Base-by-base conservation (phyloP, 345 rosid species). In the Combretum micranthum region DNA sequence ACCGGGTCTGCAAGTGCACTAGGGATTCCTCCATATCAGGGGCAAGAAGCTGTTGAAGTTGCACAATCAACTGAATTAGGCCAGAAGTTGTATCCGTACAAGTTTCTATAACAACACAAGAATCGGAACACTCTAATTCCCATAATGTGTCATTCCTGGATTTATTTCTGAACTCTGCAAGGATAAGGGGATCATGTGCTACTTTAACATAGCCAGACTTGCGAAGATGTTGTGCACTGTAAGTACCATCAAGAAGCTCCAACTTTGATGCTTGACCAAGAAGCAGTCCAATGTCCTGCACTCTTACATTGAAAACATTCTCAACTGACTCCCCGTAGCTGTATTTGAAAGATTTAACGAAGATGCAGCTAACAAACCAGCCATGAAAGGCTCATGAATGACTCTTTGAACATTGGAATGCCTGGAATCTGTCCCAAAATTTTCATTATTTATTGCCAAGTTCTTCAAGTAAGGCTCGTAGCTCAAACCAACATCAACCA, bases 21-120 rank as follows among this genome's bases (percentile, higher is more conserved):
- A 82, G 66, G 37, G 95, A 80, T 74, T 87, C 94, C 83, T 93
- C 99, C 70, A 83, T 53, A 61, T 87, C 91, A 64, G 99, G 99
- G 56, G 94, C 97, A 76, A 85, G 69, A 53, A 93, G 67, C 75
- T 76, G 84, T 68, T 87, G 97, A 53, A 93, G 80, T 72, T 87
- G 99, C 22, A 84, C 61, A 57, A 74, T 86, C 84, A 93, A 78
- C 50, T 69, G 70, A 57, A 82, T 84, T 77, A 93, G 73, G 65
- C 83, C 97, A 62, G 64, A 66, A 20, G 96, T 93, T 26, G 91
- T 87, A 65, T 93, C 97, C 68, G 80, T 78, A 79, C 99, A 89
- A 69, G 97, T 85, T 67, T 80, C 92, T 65, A 93, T 57, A 46
- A 60, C 53, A 26, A 89, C 71, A 50, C 77, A 88, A 63, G 85